Evolutionary conservation across 2,329 filamentous ascomycete genomes (phyloP), one percentile per base, ranked within the genome.

Genomic region (Metarhizium humberi): DNA sequence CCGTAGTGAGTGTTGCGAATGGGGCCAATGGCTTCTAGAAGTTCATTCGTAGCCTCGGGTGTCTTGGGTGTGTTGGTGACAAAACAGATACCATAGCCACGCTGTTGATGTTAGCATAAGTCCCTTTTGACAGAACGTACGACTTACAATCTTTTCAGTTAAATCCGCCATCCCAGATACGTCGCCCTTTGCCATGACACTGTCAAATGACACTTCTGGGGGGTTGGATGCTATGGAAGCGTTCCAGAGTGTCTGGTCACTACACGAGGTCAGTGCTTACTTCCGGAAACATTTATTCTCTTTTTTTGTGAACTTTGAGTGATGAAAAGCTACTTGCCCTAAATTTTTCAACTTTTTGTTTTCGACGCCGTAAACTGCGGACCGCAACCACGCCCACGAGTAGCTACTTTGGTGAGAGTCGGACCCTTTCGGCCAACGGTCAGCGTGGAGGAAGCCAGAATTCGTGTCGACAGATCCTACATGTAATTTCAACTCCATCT

Each of bases 1-100:
- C 90, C 92, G 69, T 97, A 99, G 68, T 97, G 94, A 0, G 94
- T 99, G 58, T 86, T 78, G 18, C 92, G 83, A 63, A 97, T 92
- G 60, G 92, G 92, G 0, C 90, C 83, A 59, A 99, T 95, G 54
- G 84, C 82, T 65, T 89, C 80, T 2, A 97, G 76, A 1, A 96
- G 76, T n/a, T 74, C 68, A 69, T 92, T 72, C 0, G 92, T 96
- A 6, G 85, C 79, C 60, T 85, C 77, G 0, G 90, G 87, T 1
- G 83, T 74, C 13, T 66, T 68, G 0, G 90, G 90, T 14, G 86
- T 86, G 47, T 78, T 75, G 50, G 84, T 78, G 16, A 96, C 82
- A 64, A 92, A 92, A 62, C 80, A 88, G 66, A 95, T 90, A 3
- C 92, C 92, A 59, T 80, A 82, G 57, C 73, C 68, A 57, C 80